Conservation (phyloP, 345 rosid species). For the Hibiscus mutabilis region DNA sequence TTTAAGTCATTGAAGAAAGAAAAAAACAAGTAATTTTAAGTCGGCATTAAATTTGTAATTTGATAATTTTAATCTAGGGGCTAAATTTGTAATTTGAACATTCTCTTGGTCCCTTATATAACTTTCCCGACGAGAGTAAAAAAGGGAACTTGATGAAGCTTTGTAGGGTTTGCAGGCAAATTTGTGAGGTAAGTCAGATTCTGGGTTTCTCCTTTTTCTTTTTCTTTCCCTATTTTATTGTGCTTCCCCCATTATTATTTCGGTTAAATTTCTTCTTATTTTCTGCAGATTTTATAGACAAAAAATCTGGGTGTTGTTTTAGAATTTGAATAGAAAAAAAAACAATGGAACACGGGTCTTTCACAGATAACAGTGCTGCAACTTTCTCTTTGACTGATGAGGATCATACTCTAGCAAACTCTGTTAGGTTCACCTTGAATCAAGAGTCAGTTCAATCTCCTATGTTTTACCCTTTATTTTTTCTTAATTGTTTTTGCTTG, state of each 20-base stretch:
- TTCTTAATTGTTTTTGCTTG: background rate
- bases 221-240: background rate
- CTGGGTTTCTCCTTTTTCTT: background rate
- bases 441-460: conserved; percentile 62
- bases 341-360: conserved; percentile 71
- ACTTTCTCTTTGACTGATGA: conserved; percentile 67
- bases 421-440: conserved; percentile 74
- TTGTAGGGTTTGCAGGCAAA: background rate
- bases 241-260: background rate
- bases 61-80: background rate
- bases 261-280: background rate
- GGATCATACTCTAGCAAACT: conserved; percentile 83
- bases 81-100: conserved; percentile 3
- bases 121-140: background rate
- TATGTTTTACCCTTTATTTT: background rate
- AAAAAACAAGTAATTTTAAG: no score
- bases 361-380: conserved; percentile 44
- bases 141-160: background rate
- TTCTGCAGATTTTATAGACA: background rate
- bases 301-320: no score
- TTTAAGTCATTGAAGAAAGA: no score
- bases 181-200: background rate
- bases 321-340: no score
- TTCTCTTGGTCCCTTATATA: background rate
- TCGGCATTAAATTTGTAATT: no score